Conservation (phyloP, 2,329 filamentous ascomycete species). For the Clarireedia homoeocarpa region DNA sequence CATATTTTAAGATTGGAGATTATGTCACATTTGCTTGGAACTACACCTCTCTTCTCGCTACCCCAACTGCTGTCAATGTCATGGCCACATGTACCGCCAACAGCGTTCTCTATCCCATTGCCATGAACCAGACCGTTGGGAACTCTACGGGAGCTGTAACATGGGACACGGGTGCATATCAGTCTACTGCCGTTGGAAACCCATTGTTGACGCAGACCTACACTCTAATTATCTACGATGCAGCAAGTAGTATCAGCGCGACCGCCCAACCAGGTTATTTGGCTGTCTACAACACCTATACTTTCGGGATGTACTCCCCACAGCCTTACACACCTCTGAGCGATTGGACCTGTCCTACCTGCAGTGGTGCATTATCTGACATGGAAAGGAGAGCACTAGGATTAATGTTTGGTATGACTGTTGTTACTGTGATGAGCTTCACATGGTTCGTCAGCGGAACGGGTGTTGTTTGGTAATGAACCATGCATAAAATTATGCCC, state of each 20-base stretch:
- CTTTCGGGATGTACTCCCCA: constrained; percentile 50
- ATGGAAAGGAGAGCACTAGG: constrained; percentile 41
- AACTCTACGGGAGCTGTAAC: constrained; percentile 43
- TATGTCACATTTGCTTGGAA: constrained; percentile 55
- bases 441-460: constrained; percentile 54
- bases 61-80: constrained; percentile 53
- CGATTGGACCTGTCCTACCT: constrained; percentile 50
- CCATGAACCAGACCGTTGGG: constrained; percentile 52
- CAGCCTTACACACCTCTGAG: constrained; percentile 43
- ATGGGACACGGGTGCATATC: constrained; percentile 49
- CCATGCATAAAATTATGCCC: not conserved
- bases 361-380: constrained; percentile 42
- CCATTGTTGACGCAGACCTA: constrained; percentile 49
- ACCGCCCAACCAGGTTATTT: constrained; percentile 49
- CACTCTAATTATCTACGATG: constrained; percentile 55
- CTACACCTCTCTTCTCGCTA: constrained; percentile 52
- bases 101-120: constrained; percentile 50
- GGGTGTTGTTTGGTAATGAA: constrained; percentile 28
- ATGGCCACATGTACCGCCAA: constrained; percentile 47
- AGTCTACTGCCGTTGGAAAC: constrained; percentile 33
- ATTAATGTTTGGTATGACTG: constrained; percentile 45
- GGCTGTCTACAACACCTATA: constrained; percentile 39
- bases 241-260: constrained; percentile 43
- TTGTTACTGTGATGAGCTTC: constrained; percentile 51
- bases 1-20: constrained; percentile 54